Evolutionary conservation across 805 yeast genomes (phyloP).

Genomic region (Cyberlindnera mycetangii): DNA sequence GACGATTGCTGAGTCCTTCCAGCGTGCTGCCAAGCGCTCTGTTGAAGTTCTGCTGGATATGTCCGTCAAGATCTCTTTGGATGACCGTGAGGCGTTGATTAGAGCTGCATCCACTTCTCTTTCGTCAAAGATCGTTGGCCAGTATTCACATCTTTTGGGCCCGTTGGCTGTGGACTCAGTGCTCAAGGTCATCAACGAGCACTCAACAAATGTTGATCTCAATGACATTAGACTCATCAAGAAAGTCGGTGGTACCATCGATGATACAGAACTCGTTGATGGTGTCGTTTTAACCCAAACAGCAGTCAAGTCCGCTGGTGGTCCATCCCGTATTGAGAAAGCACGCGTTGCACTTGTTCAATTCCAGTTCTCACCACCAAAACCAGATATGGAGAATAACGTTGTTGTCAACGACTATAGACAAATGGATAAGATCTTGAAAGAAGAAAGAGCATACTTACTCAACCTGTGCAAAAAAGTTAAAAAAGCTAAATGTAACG

Average conservation of each 20-base stretch:
- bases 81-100: slow-evolving; percentile 77
- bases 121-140: slow-evolving; percentile 93
- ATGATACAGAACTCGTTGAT: slow-evolving; percentile 87
- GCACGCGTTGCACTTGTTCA: slow-evolving; percentile 83
- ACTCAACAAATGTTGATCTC: slow-evolving; percentile 72
- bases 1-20: slow-evolving; percentile 90
- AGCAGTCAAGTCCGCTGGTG: slow-evolving; percentile 88
- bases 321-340: slow-evolving; percentile 91
- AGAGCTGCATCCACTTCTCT: slow-evolving; percentile 94
- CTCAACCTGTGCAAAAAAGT: slow-evolving; percentile 93
- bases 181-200: slow-evolving; percentile 63
- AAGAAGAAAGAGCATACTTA: slow-evolving; percentile 95
- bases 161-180: slow-evolving; percentile 96
- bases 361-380: slow-evolving; percentile 93
- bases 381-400: slow-evolving; percentile 93
- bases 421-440: slow-evolving; percentile 97
- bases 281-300: slow-evolving; percentile 94
- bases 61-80: slow-evolving; percentile 76
- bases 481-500: slow-evolving; percentile 91
- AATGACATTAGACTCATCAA: slow-evolving; percentile 86
- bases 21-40: slow-evolving; percentile 80
- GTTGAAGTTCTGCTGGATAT: slow-evolving; percentile 79
- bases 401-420: slow-evolving; percentile 97
- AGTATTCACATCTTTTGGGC: slow-evolving; percentile 78
- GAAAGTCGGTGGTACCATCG: slow-evolving; percentile 96